A percentile compares a stretch with the other conserved stretches of the same genome.
These are phyloP conservation scores for Russula lepida DNA, from an alignment of 768 basidiomycete genomes.

Conservation along the genomic window DNA sequence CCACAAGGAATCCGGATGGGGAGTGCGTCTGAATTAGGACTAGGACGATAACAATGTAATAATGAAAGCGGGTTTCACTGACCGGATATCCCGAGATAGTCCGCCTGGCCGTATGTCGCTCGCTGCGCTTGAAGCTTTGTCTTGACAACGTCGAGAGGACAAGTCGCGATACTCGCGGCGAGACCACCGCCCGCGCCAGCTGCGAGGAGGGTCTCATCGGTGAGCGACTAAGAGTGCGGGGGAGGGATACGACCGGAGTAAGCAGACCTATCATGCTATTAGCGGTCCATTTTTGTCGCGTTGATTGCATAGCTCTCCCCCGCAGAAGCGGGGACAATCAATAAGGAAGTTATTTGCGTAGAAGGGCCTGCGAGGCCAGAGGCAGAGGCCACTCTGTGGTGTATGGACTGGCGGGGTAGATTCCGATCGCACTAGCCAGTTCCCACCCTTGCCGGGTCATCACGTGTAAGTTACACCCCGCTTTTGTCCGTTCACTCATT, in stretches of 20 bases:
- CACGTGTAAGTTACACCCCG: not conserved
- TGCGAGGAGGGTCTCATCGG: constrained; percentile 24
- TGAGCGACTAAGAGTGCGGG: constrained; percentile 4
- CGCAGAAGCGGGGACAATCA: constrained; percentile 40
- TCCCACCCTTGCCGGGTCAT: not conserved
- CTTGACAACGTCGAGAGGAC: constrained; percentile 96
- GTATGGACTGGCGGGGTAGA: not conserved
- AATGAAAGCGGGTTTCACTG: constrained; percentile 6
- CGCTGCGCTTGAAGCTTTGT: constrained; percentile 96
- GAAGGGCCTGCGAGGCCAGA: not conserved
- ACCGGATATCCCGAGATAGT: constrained; percentile 38
- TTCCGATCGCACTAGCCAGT: not conserved
- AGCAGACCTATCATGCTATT: constrained; percentile 75
- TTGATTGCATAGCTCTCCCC: constrained; percentile 60
- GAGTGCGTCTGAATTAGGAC: constrained; percentile 22
- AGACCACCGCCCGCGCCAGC: constrained; percentile 96
- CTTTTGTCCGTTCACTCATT: not conserved
- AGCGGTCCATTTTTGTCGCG: constrained; percentile 55
- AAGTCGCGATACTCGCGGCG: constrained; percentile 87
- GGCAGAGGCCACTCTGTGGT: not conserved
- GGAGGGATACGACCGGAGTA: not conserved
- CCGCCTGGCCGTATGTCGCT: constrained; percentile 53
- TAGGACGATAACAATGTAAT: not conserved
- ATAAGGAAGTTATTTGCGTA: not conserved
- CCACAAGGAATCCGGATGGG: constrained; percentile 14